These are phyloP conservation scores for Phtheirospermum japonicum DNA, from an alignment of 257 asterid genomes.

Conservation along the genomic window DNA sequence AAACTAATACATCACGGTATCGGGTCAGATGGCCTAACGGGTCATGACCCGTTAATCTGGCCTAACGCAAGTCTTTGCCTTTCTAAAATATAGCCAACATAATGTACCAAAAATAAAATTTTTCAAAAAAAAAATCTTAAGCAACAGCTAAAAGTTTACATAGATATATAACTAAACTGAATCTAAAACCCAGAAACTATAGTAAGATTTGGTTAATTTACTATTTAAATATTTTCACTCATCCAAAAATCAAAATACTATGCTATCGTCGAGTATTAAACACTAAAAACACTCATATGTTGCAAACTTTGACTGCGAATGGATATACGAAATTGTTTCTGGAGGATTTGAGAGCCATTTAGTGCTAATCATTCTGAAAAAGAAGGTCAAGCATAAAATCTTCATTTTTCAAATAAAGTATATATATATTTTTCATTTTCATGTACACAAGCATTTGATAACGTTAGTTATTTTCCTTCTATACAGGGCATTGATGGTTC, in stretches of 20 bases:
- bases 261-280: neutral
- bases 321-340: slow-evolving; percentile 86
- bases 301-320: slow-evolving; percentile 48
- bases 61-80: too few relatives aligned
- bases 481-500: slow-evolving; percentile 82
- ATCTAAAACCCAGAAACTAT: too few relatives aligned
- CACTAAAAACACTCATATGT: slow-evolving; percentile 23
- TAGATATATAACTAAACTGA: too few relatives aligned
- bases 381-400: slow-evolving; percentile 37
- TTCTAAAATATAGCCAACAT: too few relatives aligned
- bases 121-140: too few relatives aligned
- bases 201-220: too few relatives aligned
- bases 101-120: too few relatives aligned
- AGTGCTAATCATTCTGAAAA: slow-evolving; percentile 73
- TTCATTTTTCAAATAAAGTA: neutral
- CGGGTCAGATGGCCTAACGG: too few relatives aligned
- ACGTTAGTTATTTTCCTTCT: too few relatives aligned
- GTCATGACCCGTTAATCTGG: too few relatives aligned
- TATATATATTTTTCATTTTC: too few relatives aligned
- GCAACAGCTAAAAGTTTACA: slow-evolving; percentile 61
- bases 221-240: neutral
- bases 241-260: neutral
- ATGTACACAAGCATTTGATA: neutral
- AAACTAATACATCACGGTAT: too few relatives aligned
- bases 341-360: slow-evolving; percentile 90